Percentiles rank a stretch among this genome's conserved stretches.
phyloP scores from a whole-genome alignment of 176 grass and related monocot genomes.

The Canna indica region DNA sequence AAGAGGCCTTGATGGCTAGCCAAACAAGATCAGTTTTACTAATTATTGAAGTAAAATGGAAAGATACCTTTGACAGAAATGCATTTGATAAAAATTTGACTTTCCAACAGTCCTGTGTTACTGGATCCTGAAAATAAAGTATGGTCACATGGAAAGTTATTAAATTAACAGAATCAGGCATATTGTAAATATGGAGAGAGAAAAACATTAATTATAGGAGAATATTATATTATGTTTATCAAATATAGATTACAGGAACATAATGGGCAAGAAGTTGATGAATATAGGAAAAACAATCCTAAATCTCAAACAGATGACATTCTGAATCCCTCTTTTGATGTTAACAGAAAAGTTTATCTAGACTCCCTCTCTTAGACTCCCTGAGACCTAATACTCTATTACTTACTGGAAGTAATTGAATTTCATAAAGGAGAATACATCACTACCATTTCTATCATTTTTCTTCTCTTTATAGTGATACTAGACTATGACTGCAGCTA shows the following conservation, averaged over 20 bases:
- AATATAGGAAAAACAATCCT: not conserved
- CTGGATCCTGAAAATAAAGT: conserved; percentile 36
- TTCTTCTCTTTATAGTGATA: not conserved
- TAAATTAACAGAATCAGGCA: not conserved
- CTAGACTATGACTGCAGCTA: not conserved
- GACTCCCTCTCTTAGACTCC: not conserved
- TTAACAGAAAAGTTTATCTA: not conserved
- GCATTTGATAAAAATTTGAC: conserved; percentile 60
- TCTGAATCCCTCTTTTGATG: not conserved
- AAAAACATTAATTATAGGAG: not conserved
- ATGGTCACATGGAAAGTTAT: not conserved
- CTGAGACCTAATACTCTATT: not conserved
- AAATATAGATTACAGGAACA: not conserved
- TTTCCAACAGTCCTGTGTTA: conserved; percentile 46
- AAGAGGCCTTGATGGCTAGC: not conserved
- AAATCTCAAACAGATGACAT: not conserved
- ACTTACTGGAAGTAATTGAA: not conserved
- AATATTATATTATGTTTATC: not conserved
- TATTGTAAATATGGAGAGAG: not conserved
- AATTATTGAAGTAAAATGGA: not conserved
- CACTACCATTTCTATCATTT: not conserved
- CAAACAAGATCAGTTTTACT: not conserved
- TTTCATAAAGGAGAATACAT: not conserved
- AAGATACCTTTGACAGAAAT: conserved; percentile 64
- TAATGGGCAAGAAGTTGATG: not conserved